Base-by-base conservation (phyloP, 352 stramenopile species). In the Phytophthora tentaculata region DNA sequence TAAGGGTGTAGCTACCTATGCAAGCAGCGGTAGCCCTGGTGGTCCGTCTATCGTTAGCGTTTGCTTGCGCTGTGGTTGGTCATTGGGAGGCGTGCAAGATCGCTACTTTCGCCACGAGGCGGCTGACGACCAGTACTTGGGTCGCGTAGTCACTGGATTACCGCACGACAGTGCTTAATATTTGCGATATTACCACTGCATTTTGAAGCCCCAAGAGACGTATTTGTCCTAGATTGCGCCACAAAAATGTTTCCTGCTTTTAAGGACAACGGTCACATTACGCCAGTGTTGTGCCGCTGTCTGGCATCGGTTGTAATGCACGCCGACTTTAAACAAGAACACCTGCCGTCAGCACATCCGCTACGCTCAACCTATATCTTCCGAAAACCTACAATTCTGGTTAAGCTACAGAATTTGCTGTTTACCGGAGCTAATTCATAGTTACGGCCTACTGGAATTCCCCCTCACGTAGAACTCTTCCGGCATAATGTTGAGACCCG, bases 291-390 rank as follows among this genome's bases (percentile, higher is more conserved):
- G 6, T 29, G n/a, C 7, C 32, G 67, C 2, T 72, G 64, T 9
- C 43, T 72, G 3, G 64, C 64, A 1, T 72, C 56, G 5, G 9
- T 67, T 2, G 57, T 56, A 1, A 49, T 19, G 3, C 57, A 67
- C 32, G 35, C 51, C 9, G 13, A 53, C 8, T 60, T 54, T 55
- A 5, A 39, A 12, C n/a, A 32, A 8, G 8, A 35, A 17, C n/a
- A 22, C 1, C 51, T 58, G 7, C 0, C 17, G 32, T 6, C 9
- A 19, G 35, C 8, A 13, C 51, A 58, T 12, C 4, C 20, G 3
- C 0, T 58, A 16, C 19, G 47, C 19, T 48, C 32, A 2, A n/a
- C 24, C 20, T 58, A 58, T 20, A 13, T 58, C 2, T 49, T 48
- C 9, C 14, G 51, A 5, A 10, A 48, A 2, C n/a, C 29, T 13